Evolutionary conservation across 352 stramenopile genomes (phyloP).

Genomic region (Globisporangium abappressorium): DNA sequence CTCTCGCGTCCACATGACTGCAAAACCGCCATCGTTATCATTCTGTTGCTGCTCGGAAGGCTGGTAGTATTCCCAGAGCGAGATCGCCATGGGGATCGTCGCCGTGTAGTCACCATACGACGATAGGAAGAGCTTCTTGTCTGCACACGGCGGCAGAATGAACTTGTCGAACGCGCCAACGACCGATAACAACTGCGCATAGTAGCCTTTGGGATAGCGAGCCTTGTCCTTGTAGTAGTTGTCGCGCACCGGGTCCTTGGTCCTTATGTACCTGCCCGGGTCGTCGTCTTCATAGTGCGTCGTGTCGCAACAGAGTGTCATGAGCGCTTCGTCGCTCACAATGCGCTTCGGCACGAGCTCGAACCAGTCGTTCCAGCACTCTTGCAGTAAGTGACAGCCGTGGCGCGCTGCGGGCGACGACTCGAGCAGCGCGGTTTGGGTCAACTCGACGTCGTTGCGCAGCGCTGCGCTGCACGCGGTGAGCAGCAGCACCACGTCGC

Average conservation of each 20-base stretch:
- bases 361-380: conserved; percentile 10
- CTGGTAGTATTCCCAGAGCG: conserved; percentile 4
- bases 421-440: background rate
- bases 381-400: conserved; percentile 4
- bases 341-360: conserved; percentile 3
- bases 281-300: conserved; percentile 6
- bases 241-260: conserved; percentile 3
- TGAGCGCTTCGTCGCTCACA: conserved; percentile 3
- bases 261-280: background rate
- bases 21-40: background rate
- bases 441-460: conserved; percentile 1
- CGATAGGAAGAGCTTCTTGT: background rate
- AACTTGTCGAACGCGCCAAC: conserved; percentile 1
- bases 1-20: background rate
- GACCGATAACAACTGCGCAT: conserved; percentile 1
- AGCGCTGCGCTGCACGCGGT: background rate
- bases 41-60: background rate
- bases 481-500: background rate
- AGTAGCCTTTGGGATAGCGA: background rate
- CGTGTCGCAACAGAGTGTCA: background rate
- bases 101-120: conserved; percentile 1
- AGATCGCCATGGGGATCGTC: conserved; percentile 10
- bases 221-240: background rate
- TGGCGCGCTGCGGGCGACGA: background rate
- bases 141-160: conserved; percentile 3